A percentile compares a stretch with the other conserved stretches of the same genome.
phyloP scores from a whole-genome alignment of 2,329 filamentous ascomycete species.

The Diplocarpon rosae region DNA sequence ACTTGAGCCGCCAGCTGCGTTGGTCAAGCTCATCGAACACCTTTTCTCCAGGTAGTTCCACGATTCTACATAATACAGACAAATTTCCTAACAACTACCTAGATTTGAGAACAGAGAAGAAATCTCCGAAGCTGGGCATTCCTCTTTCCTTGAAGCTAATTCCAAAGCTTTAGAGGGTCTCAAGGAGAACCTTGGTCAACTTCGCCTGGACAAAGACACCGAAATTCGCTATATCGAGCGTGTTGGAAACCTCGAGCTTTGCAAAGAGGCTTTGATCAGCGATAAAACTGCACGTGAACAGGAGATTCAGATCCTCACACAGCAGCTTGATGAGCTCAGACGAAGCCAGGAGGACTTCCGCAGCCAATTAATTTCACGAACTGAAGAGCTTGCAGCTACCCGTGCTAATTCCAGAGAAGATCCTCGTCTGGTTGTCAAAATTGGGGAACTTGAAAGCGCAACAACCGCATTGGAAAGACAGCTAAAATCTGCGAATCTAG shows the following conservation, averaged over 20 bases:
- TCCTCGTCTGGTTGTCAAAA: constrained; percentile 9
- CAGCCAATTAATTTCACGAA: constrained; percentile 14
- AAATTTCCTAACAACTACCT: constrained; percentile 1
- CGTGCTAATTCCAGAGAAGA: constrained; percentile 16
- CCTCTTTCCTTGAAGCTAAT: constrained; percentile 10
- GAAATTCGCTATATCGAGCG: constrained; percentile 12
- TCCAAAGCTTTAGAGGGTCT: constrained; percentile 14
- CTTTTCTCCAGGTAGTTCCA: constrained; percentile 17
- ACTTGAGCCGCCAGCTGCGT: constrained; percentile 7
- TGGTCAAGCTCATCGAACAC: constrained; percentile 19
- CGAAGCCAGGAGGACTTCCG: constrained; percentile 12
- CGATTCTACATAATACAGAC: not conserved
- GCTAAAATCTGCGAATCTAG: constrained; percentile 26
- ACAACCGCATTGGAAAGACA: constrained; percentile 21
- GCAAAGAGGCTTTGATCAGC: constrained; percentile 12
- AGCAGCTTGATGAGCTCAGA: constrained; percentile 12
- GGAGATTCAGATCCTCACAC: constrained; percentile 9
- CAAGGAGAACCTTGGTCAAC: constrained; percentile 14
- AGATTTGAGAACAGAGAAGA: constrained; percentile 15
- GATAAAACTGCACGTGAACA: constrained; percentile 8
- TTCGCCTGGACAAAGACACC: constrained; percentile 13
- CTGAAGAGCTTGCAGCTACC: constrained; percentile 13
- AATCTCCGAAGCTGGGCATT: constrained; percentile 2
- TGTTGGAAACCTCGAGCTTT: constrained; percentile 17
- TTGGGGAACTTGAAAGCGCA: constrained; percentile 18